A percentile compares a stretch with the other conserved stretches of the same genome.
Evolutionary conservation across 306 rosid species (phyloP).

Genomic region (Potentilla sterilis): DNA sequence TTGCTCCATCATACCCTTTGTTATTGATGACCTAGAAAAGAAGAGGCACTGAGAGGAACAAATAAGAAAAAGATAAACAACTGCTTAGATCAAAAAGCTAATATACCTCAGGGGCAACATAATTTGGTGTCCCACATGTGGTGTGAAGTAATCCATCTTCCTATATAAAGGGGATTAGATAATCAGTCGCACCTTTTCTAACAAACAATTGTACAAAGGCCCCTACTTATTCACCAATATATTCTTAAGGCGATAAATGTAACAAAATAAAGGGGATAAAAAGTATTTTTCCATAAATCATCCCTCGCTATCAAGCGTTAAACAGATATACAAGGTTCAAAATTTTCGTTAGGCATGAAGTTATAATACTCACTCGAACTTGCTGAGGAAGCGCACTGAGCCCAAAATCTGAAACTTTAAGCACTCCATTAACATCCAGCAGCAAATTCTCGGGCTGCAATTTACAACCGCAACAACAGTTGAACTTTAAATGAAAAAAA

Average conservation of each 20-base stretch:
- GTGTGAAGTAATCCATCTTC: constrained; percentile 96
- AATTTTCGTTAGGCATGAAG: constrained; percentile 13
- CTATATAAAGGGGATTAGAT: constrained; percentile 33
- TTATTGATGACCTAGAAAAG: constrained; percentile 73
- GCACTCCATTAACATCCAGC: constrained; percentile 67
- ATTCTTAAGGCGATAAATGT: neutral
- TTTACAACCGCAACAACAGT: constrained; percentile 25
- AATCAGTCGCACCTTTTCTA: constrained; percentile 7
- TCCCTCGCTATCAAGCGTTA: constrained; percentile 1
- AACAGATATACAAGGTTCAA: neutral
- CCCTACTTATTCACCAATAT: neutral
- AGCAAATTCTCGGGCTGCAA: constrained; percentile 87
- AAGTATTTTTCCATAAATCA: neutral
- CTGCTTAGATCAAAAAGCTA: constrained; percentile 19
- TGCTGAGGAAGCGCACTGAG: constrained; percentile 94
- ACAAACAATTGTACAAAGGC: neutral
- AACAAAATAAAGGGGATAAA: neutral
- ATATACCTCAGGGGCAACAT: constrained; percentile 96
- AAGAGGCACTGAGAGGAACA: constrained; percentile 25
- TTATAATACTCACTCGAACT: constrained; percentile 69
- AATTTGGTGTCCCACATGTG: constrained; percentile 95
- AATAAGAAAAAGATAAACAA: constrained; percentile 16
- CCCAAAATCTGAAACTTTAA: constrained; percentile 95
- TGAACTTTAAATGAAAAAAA: neutral
- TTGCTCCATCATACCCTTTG: constrained; percentile 92